Conservation (phyloP, 148 eudicot species). For the Beta vulgaris region DNA sequence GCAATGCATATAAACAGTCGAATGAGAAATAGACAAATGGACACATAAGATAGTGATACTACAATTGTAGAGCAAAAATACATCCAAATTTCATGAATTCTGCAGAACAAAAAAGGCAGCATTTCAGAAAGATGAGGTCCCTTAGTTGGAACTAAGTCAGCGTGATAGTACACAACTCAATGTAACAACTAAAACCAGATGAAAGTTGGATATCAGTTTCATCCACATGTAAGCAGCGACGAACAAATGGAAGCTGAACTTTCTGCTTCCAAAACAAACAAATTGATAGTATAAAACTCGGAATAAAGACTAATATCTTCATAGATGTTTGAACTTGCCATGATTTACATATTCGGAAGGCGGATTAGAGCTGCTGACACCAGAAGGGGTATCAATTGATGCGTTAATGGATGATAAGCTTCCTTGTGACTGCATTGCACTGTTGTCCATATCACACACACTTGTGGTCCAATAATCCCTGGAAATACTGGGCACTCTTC, state of each 20-base stretch:
- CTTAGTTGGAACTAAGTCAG: neutral
- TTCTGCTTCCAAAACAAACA: neutral
- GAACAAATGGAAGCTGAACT: neutral
- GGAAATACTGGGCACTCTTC: slow-evolving; percentile 30
- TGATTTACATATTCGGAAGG: slow-evolving; percentile 77
- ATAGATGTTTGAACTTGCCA: slow-evolving; percentile 39
- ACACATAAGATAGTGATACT: neutral
- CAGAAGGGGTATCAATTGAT: slow-evolving; percentile 46
- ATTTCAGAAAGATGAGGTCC: neutral
- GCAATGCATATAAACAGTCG: neutral
- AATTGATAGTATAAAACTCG: neutral
- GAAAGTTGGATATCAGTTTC: neutral
- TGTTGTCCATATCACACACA: slow-evolving; percentile 60
- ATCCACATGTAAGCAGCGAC: neutral
- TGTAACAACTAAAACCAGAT: neutral
- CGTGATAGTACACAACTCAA: neutral
- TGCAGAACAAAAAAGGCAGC: neutral
- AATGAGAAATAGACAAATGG: neutral
- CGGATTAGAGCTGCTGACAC: slow-evolving; percentile 42
- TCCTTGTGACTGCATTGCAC: slow-evolving; percentile 56
- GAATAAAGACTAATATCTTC: neutral
- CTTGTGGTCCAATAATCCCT: slow-evolving; percentile 70
- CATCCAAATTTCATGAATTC: neutral
- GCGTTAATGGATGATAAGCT: slow-evolving; percentile 66
- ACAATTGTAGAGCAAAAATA: neutral